Base-by-base conservation (phyloP, 108 stramenopile genomes). In the Fragilariopsis cylindrus region DNA sequence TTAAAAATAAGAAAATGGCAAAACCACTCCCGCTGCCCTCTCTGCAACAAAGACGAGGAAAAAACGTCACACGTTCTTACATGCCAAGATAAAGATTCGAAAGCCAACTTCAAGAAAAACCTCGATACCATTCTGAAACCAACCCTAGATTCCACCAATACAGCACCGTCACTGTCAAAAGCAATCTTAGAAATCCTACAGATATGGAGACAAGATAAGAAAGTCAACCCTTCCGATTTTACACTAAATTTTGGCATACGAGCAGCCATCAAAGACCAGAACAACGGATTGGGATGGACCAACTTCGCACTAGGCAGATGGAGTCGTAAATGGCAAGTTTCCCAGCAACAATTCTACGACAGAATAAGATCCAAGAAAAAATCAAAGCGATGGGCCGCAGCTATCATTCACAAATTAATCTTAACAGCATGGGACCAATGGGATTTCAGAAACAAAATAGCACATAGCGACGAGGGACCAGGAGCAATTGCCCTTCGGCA, bases 381-480 rank as follows among this genome's bases (percentile, higher is more conserved):
- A 44, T 11, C 15, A 41, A 9, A 12, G 9, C 43, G 65, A 45
- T 66, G 65, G 65, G 30, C 43, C 43, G 47, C 43, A 13, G 9
- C 65, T 13, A 45, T 66, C 19, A 44, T 66, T 12, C 9, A 66
- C 9, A 41, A 66, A 45, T 45, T 66, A 9, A 1, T 43, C 11
- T 13, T 44, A 21, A 45, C 18, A 11, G 60, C 60, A 13, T 60
- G 60, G 60, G 60, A 60, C 60, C 18, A 21, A 11, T 60, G 60
- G 65, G 42, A 66, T 16, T 45, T 46, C 16, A 9, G 65, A 45
- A 66, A 66, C 43, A 41, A 45, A 66, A 45, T 45, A 21, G 44
- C 47, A 66, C 42, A 66, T 45, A 45, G 15, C 43, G 44, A 41
- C 12, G 42, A 21, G 12, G 65, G 65, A 9, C 65, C 60, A 11